Conservation (phyloP, 1,284 basidiomycete species). For the Neonothopanus nambi region DNA sequence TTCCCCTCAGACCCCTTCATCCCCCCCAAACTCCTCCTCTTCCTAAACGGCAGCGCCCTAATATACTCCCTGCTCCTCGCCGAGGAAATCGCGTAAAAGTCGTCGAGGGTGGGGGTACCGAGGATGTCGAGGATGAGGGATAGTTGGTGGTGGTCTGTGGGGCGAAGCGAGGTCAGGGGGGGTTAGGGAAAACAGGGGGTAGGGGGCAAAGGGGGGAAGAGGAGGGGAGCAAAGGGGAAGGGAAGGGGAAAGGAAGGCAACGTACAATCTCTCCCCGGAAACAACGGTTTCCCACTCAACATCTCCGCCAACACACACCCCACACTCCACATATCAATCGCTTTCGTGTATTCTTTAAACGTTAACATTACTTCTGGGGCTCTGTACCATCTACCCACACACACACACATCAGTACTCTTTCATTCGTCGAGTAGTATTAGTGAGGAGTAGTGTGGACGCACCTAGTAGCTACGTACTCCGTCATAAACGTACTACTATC, state of each 20-base stretch:
- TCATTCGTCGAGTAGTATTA: too few species aligned
- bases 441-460: too few species aligned
- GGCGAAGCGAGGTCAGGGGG: too few species aligned
- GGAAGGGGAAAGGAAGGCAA: too few species aligned
- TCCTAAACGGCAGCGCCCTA: slow-evolving; percentile 85
- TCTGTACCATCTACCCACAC: slow-evolving; percentile 72
- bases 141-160: slow-evolving; percentile 81
- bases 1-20: neutral
- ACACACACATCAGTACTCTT: too few species aligned
- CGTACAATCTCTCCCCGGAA: slow-evolving; percentile 86
- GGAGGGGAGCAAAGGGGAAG: too few species aligned
- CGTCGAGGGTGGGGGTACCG: slow-evolving; percentile 90
- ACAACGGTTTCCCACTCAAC: slow-evolving; percentile 91
- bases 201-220: too few species aligned
- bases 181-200: too few species aligned
- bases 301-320: slow-evolving; percentile 98
- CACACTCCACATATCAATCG: slow-evolving; percentile 94
- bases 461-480: slow-evolving; percentile 86
- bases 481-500: slow-evolving; percentile 93
- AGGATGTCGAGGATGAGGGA: slow-evolving; percentile 89
- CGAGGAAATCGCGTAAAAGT: slow-evolving; percentile 89
- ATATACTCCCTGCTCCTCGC: slow-evolving; percentile 88
- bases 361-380: slow-evolving; percentile 97
- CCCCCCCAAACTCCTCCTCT: slow-evolving; percentile 30
- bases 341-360: slow-evolving; percentile 93